Evolutionary conservation across 2,329 filamentous ascomycete species (phyloP), one percentile per base, ranked within the genome.

Genomic region (Lojkania enalia): DNA sequence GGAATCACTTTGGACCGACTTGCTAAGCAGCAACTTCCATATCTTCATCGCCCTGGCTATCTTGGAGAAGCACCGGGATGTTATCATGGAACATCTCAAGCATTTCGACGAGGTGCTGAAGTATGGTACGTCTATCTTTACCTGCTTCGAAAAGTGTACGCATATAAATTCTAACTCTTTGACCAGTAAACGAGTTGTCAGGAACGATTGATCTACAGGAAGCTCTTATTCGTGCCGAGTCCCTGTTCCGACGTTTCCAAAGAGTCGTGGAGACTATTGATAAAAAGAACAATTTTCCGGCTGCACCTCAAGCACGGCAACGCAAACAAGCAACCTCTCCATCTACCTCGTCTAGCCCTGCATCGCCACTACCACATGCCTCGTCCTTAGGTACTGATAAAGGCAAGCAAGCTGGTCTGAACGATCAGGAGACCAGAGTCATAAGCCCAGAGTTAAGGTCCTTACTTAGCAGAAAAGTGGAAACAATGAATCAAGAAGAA

Each of bases 61-160:
- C 29, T 71, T 99, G 18, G 94, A 99, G 70, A 96, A 95, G 72
- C 94, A 97, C 62, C 78, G 92, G n/a, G 87, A 92, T 63, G 87
- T 97, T 11, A 97, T 99, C 51, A 95, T 99, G 86, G 83, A 87
- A 43, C 94, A 99, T 70, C 75, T 99, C 19, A 82, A 90, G 64
- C 88, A 92, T 58, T 99, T 99, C 72, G 94, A 99, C 54, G 95
- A 99, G 70, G 90, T 99, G 21, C 75, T 99, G 20, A 99, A 99
- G 77, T 99, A 97, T 64, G 80, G 88, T 92, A 80, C 44, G 85
- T 75, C 20, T 27, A 19, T 13, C 23, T n/a, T 3, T 9, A 23
- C 30, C 12, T 21, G 14, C n/a, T 15, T 20, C 21, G 20, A 35
- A 6, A 2, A 13, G 13, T n/a, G 13, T 13, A 2, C 39, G 12